Base-by-base conservation (phyloP, 2,329 filamentous ascomycete genomes). In the Stylonectria norvegica region DNA sequence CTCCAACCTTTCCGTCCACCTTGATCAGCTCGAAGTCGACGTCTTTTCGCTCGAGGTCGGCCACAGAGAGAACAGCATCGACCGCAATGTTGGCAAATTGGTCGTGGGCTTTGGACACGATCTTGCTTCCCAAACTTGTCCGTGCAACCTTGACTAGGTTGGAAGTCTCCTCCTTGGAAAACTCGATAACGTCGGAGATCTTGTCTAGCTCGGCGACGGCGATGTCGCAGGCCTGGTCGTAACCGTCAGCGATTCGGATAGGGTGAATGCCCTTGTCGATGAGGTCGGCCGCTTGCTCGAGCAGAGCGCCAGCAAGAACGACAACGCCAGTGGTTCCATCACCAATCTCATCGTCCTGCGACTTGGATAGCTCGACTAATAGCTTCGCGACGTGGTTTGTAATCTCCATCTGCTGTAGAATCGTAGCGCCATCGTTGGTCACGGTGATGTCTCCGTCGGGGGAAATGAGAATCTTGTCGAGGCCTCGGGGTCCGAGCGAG, bases 191-290 rank as follows among this genome's bases (percentile, higher is more conserved):
- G 65, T 98, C 94, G 56, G 89, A 90, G 65, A 98, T 95, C 60
- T 79, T 82, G 69, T 98, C 93, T 36, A 98, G 77, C 71, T 96
- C 87, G 20, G 85, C 82, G 40, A 97, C 86, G 30, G 93, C 93
- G 57, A 97, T 91, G 66, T 98, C 94, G 64, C 94, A 98, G 42
- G 93, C 93, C 60, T 95, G 83, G 65, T 98, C 93, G 70, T 95
- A 98, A 38, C 93, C 93, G 68, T 98, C 93, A 52, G 94, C 94
- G 70, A 98, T 97, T 57, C 94, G 79, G 65, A 98, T 98, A 47
- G 93, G 93, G 71, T 98, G 93, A 59, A 98, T 98, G 63, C 93
- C 94, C 79, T 98, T 98, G 78, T 98, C 94, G 66, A 98, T 97
- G 56, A 98, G 80, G 64, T 96, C 93, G 49, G 91, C 89, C 14